Base-by-base conservation (phyloP, 768 basidiomycete genomes). In the Panellus pusillus region DNA sequence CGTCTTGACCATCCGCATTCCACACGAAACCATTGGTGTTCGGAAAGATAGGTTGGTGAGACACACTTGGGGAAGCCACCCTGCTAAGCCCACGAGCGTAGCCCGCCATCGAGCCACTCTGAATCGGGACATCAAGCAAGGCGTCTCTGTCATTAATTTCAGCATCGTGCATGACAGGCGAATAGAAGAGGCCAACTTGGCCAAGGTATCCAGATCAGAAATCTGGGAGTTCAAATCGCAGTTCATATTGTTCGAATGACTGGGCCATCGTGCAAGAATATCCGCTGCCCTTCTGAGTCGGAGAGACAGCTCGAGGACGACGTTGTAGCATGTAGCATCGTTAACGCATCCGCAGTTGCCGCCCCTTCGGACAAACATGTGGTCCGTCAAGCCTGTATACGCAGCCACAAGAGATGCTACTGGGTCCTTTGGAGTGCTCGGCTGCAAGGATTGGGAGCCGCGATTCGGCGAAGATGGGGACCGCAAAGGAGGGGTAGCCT, bases 281-380 rank as follows among this genome's bases (percentile, higher is more conserved):
- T 54, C 46, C 12, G 58, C 45, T 9, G 56, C 44, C 15, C 31
- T 53, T 15, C 56, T 44, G 50, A 59, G 58, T 32, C 49, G n/a
- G 31, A 54, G 52, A 7, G 58, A 54, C 35, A 58, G 52, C 43
- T 54, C 52, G 14, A 58, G 57, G 24, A 54, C 52, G 24, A 28
- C 52, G 14, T 44, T 49, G 31, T 57, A 57, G 43, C 51, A 57
- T 14, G 47, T 42, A 42, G 42, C 2, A 14, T 57, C 56, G 12
- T 44, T 52, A 14, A 57, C 36, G 18, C 56, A 57, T 4, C 39
- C 43, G n/a, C 56, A 57, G n/a, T 41, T 52, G 2, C 51, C 42
- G 6, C 56, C 51, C 20, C 43, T 24, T 24, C 47, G 56, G 15
- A 57, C 12, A 38, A 39, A 57, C 51, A 53, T 52, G 47, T 50